A percentile compares a stretch with the other conserved stretches of the same genome.
Conservation (phyloP, 805 yeast species). For the Metschnikowia continentalis region DNA sequence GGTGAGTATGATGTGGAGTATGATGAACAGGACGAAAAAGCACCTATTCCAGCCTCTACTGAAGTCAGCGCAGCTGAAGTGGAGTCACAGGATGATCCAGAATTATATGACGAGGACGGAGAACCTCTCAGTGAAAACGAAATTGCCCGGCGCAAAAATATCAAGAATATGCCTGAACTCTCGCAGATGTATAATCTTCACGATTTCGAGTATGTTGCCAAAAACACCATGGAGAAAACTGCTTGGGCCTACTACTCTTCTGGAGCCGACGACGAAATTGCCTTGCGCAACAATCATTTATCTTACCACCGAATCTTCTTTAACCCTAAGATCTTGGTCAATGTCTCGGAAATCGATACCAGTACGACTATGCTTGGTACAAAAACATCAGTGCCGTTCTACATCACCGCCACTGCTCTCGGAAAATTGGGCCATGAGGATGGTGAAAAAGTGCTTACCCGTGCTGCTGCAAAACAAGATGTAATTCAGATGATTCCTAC, state of each 20-base stretch:
- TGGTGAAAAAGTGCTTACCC: constrained; percentile 41
- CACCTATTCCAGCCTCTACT: constrained; percentile 15
- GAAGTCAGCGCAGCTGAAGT: not conserved
- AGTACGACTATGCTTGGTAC: constrained; percentile 28
- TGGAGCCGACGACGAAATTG: constrained; percentile 48
- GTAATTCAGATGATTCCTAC: constrained; percentile 48
- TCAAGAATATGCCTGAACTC: constrained; percentile 58
- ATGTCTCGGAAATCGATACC: constrained; percentile 28
- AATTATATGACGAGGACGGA: constrained; percentile 23
- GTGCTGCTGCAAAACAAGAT: constrained; percentile 38
- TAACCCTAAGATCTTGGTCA: constrained; percentile 41
- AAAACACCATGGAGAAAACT: constrained; percentile 63
- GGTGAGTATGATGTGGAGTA: constrained; percentile 19
- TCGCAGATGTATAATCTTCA: constrained; percentile 68
- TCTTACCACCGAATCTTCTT: constrained; percentile 42
- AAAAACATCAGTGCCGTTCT: constrained; percentile 42
- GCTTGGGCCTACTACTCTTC: constrained; percentile 81
- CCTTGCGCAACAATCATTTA: constrained; percentile 41
- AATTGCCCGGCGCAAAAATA: constrained; percentile 5
- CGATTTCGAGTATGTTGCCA: constrained; percentile 86
- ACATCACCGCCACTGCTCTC: constrained; percentile 47
- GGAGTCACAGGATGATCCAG: constrained; percentile 7
- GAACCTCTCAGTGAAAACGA: constrained; percentile 15
- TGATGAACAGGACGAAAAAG: constrained; percentile 37
- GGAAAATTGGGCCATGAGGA: constrained; percentile 41